A percentile compares a stretch with the other conserved stretches of the same genome.
These are phyloP conservation scores for Leucocoprinus leucothites DNA, from an alignment of 768 basidiomycete species.

Conservation along the genomic window DNA sequence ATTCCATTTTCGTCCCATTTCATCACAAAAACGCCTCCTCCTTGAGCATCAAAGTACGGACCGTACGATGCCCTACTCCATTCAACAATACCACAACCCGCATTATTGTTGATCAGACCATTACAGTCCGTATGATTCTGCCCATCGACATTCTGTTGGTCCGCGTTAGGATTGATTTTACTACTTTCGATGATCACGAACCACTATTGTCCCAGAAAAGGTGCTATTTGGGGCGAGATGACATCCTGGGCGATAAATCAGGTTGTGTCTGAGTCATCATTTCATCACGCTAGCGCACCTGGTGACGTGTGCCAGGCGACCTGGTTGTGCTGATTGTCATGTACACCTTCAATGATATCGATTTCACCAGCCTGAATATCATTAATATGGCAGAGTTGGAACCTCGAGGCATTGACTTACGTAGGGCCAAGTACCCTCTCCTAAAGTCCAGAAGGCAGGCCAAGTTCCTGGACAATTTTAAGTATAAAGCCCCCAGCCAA, in stretches of 20 bases:
- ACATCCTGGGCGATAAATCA: conserved; percentile 44
- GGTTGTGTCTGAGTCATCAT: background rate
- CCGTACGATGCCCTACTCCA: conserved; percentile 85
- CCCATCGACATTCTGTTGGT: conserved; percentile 13
- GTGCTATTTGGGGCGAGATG: conserved; percentile 47
- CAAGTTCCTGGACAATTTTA: conserved; percentile 53
- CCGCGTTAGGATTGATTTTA: conserved; percentile 22
- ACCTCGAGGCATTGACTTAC: conserved; percentile 34
- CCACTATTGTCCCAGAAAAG: conserved; percentile 64
- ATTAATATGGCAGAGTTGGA: conserved; percentile 9
- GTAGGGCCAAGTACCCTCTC: conserved; percentile 56
- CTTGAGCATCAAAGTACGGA: conserved; percentile 71
- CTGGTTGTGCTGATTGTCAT: conserved; percentile 82
- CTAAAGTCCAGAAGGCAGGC: conserved; percentile 81
- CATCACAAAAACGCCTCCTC: conserved; percentile 87
- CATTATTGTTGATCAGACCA: conserved; percentile 48
- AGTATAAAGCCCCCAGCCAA: no score
- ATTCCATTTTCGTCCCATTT: conserved; percentile 83
- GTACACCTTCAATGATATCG: conserved; percentile 82
- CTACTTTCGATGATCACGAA: conserved; percentile 27
- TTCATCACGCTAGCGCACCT: conserved; percentile 12
- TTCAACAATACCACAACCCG: conserved; percentile 77
- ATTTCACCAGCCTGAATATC: conserved; percentile 66
- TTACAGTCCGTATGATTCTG: conserved; percentile 39
- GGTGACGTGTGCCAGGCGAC: conserved; percentile 71